phyloP scores from a whole-genome alignment of 768 basidiomycete species.

The Xerocomus potaroensis region DNA sequence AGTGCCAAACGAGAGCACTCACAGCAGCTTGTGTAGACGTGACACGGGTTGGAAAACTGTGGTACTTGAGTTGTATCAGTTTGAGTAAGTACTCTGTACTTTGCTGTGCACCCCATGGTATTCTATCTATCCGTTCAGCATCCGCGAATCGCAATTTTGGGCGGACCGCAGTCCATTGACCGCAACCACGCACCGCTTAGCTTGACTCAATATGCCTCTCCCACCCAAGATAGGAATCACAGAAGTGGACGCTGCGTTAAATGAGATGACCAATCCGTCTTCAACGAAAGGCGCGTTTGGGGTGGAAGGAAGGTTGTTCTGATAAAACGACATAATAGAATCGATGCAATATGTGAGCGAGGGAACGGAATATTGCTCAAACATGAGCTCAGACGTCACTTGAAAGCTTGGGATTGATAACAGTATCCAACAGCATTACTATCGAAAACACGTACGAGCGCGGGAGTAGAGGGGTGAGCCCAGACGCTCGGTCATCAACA shows the following conservation, averaged over 20 bases:
- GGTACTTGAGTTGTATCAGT: conserved; percentile 92
- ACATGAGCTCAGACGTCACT: conserved; percentile 97
- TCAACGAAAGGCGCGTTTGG: conserved; percentile 38
- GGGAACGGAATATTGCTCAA: conserved; percentile 88
- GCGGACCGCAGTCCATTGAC: background rate
- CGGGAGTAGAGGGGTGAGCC: conserved; percentile 87
- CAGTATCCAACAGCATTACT: background rate
- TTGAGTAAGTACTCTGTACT: conserved; percentile 90
- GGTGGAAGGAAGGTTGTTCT: conserved; percentile 52
- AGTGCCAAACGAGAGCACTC: conserved; percentile 19
- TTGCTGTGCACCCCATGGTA: conserved; percentile 92
- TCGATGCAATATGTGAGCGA: conserved; percentile 86
- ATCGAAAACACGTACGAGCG: conserved; percentile 51
- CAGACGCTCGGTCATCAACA: conserved; percentile 91
- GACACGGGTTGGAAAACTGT: conserved; percentile 84
- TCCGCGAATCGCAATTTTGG: background rate
- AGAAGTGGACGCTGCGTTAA: conserved; percentile 89
- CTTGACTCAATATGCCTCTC: conserved; percentile 75
- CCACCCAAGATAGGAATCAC: conserved; percentile 85
- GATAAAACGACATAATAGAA: conserved; percentile 88
- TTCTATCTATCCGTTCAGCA: conserved; percentile 44
- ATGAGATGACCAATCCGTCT: conserved; percentile 85
- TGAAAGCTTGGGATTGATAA: conserved; percentile 1
- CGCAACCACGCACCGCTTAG: conserved; percentile 63
- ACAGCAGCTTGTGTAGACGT: conserved; percentile 75